phyloP scores from a whole-genome alignment of 257 asterid genomes.

The Rauvolfia tetraphylla region DNA sequence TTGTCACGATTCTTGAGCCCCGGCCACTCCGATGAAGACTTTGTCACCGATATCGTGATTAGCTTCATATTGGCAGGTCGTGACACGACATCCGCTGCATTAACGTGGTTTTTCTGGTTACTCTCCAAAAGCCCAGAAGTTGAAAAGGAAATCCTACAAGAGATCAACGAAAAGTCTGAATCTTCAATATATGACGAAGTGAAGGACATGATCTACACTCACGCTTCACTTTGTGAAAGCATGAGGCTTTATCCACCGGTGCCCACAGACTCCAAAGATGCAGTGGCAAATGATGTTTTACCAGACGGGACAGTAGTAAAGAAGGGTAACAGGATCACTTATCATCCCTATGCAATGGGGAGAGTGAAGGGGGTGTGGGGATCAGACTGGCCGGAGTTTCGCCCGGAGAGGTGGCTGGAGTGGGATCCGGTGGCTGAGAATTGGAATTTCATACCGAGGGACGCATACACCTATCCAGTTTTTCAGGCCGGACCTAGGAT shows the following conservation, averaged over 20 bases:
- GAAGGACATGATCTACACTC: slow-evolving; percentile 53
- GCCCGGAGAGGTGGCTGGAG: slow-evolving; percentile 62
- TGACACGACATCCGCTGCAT: slow-evolving; percentile 62
- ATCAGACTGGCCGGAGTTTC: slow-evolving; percentile 53
- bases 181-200: slow-evolving; percentile 39
- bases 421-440: slow-evolving; percentile 23
- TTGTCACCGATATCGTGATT: slow-evolving; percentile 53
- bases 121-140: slow-evolving; percentile 29
- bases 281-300: slow-evolving; percentile 40
- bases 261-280: slow-evolving; percentile 44
- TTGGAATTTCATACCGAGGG: slow-evolving; percentile 49
- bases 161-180: slow-evolving; percentile 23
- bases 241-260: slow-evolving; percentile 77
- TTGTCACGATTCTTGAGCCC: slow-evolving; percentile 50
- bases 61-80: slow-evolving; percentile 68
- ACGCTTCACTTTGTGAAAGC: slow-evolving; percentile 51
- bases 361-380: slow-evolving; percentile 59
- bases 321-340: slow-evolving; percentile 47
- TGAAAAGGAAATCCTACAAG: slow-evolving; percentile 39
- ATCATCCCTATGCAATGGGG: slow-evolving; percentile 72
- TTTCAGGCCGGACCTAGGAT: slow-evolving; percentile 56
- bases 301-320: slow-evolving; percentile 56
- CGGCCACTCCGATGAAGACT: slow-evolving; percentile 44
- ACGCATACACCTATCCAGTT: slow-evolving; percentile 40
- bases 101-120: slow-evolving; percentile 72